phyloP scores from a whole-genome alignment of 495 filamentous ascomycete genomes.

The Viridothelium virens region DNA sequence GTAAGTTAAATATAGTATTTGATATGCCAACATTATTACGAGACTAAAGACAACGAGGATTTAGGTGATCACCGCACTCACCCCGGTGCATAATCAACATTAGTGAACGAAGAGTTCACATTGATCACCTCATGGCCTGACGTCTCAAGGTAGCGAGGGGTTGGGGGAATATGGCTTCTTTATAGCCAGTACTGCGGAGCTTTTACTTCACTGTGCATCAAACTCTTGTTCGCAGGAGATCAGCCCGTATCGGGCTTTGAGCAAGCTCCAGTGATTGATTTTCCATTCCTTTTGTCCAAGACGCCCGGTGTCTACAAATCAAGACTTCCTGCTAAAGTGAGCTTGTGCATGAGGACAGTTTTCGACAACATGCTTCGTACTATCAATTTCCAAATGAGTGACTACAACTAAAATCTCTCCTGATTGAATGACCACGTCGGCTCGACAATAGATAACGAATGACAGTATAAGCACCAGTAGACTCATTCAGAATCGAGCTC shows the following conservation, averaged over 20 bases:
- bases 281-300: slow-evolving; percentile 5
- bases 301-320: background rate
- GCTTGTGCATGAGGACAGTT: background rate
- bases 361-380: background rate
- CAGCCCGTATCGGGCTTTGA: background rate
- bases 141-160: background rate
- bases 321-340: background rate
- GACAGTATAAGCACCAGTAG: slow-evolving; percentile 8
- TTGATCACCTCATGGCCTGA: background rate
- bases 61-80: background rate
- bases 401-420: background rate
- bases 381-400: slow-evolving; percentile 9
- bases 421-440: background rate
- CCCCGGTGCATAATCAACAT: background rate
- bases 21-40: slow-evolving; percentile 1
- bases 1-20: slow-evolving; percentile 4
- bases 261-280: slow-evolving; percentile 2
- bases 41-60: slow-evolving; percentile 8
- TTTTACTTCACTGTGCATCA: background rate
- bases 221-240: background rate
- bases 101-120: slow-evolving; percentile 8
- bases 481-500: slow-evolving; percentile 5
- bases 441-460: slow-evolving; percentile 4
- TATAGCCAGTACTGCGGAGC: slow-evolving; percentile 1
- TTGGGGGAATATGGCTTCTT: background rate